Conservation (phyloP, 768 basidiomycete species). For the Sporobolomyces pararoseus region DNA sequence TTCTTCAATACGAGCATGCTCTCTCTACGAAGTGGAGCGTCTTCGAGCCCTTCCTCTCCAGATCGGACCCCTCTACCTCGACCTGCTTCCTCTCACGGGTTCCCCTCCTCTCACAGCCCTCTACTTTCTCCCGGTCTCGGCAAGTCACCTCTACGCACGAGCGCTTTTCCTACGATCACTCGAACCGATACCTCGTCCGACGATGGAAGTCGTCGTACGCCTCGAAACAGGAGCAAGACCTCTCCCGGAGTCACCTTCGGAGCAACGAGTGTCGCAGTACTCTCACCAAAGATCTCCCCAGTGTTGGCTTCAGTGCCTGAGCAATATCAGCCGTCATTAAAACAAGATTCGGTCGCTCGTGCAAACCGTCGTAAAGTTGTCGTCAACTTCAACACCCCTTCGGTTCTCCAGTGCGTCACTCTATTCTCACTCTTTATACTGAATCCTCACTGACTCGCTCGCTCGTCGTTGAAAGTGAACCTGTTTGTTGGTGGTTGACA, state of each 20-base stretch:
- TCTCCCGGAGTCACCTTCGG: slow-evolving; percentile 38
- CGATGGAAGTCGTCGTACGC: background rate
- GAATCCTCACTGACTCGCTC: background rate
- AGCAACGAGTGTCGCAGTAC: slow-evolving; percentile 33
- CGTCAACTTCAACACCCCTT: background rate
- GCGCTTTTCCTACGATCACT: slow-evolving; percentile 16
- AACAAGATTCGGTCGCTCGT: background rate
- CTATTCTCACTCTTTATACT: background rate
- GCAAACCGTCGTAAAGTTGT: slow-evolving; percentile 7
- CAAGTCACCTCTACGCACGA: slow-evolving; percentile 8
- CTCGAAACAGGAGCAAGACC: slow-evolving; percentile 11
- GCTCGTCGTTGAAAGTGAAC: background rate
- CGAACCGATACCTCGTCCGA: slow-evolving; percentile 8
- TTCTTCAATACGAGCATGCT: slow-evolving; percentile 40
- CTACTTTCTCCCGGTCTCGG: slow-evolving; percentile 19
- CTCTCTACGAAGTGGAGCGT: slow-evolving; percentile 24
- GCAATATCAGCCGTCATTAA: background rate
- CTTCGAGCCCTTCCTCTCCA: slow-evolving; percentile 19
- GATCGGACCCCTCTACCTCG: slow-evolving; percentile 12
- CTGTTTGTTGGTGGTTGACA: slow-evolving; percentile 46
- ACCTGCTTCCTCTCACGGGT: slow-evolving; percentile 7
- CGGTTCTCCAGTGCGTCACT: slow-evolving; percentile 19
- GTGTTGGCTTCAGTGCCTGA: slow-evolving; percentile 6
- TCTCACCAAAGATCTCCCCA: slow-evolving; percentile 17
- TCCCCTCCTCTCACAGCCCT: slow-evolving; percentile 7